Evolutionary conservation across 306 rosid genomes (phyloP).

Genomic region (Cucumis cinereus): DNA sequence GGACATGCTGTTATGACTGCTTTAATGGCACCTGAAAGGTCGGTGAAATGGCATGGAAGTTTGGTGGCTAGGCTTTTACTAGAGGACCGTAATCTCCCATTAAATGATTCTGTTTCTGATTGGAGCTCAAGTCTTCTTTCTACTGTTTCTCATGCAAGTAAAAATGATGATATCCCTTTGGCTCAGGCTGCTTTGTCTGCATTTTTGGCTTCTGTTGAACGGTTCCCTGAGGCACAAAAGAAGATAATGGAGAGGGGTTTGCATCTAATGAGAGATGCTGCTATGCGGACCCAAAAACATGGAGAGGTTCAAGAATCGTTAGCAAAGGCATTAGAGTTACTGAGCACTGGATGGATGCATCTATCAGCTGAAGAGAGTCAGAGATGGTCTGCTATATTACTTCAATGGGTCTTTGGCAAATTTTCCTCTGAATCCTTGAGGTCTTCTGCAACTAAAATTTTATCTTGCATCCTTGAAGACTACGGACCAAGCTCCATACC

Average conservation of each 20-base stretch:
- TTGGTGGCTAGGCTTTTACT: constrained; percentile 63
- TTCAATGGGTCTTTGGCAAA: constrained; percentile 75
- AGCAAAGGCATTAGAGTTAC: constrained; percentile 70
- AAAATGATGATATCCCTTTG: constrained; percentile 65
- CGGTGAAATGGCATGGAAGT: constrained; percentile 96
- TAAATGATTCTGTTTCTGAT: constrained; percentile 70
- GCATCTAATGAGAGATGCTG: constrained; percentile 64
- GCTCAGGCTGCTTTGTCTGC: constrained; percentile 78
- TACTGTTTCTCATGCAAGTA: constrained; percentile 69
- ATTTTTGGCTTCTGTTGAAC: constrained; percentile 71
- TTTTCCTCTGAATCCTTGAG: constrained; percentile 49
- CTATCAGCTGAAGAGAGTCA: constrained; percentile 82
- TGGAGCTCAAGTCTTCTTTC: constrained; percentile 92
- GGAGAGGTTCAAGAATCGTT: constrained; percentile 65
- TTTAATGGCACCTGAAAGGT: constrained; percentile 88
- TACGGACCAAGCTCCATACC: constrained; percentile 62
- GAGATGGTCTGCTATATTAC: constrained; percentile 82
- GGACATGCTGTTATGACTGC: constrained; percentile 87
- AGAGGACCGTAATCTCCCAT: constrained; percentile 56
- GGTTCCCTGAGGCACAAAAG: constrained; percentile 49
- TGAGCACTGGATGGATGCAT: constrained; percentile 47
- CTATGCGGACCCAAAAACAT: constrained; percentile 50
- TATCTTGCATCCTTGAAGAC: constrained; percentile 62
- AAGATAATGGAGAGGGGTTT: constrained; percentile 87
- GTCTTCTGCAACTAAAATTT: constrained; percentile 64